phyloP scores from a whole-genome alignment of 192 early-diverging fungal species.

The Piromyces sp. region DNA sequence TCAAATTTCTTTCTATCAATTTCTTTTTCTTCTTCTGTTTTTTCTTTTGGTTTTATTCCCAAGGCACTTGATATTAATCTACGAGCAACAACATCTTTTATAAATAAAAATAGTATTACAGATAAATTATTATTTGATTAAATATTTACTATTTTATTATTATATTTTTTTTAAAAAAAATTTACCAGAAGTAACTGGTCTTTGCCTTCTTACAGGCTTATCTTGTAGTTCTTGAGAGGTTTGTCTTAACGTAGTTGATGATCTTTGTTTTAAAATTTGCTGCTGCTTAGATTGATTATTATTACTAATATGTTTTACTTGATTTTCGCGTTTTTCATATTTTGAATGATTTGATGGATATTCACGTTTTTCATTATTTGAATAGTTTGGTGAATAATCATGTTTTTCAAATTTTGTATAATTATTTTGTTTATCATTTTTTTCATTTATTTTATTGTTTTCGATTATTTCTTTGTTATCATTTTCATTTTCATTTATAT shows the following conservation, averaged over 20 bases:
- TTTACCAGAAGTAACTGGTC: neutral
- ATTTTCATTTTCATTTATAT: neutral
- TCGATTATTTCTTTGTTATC: too few relatives aligned
- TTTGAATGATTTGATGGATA: too few relatives aligned
- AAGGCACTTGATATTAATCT: neutral
- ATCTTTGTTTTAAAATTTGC: too few relatives aligned
- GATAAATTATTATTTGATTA: too few relatives aligned
- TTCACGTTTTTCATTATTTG: too few relatives aligned
- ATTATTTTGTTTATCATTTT: neutral
- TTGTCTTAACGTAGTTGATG: neutral
- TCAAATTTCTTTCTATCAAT: neutral
- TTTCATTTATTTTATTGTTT: too few relatives aligned
- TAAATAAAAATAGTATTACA: too few relatives aligned
- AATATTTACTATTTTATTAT: too few relatives aligned
- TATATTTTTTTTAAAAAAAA: neutral
- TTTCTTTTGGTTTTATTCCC: neutral
- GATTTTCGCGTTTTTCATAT: too few relatives aligned
- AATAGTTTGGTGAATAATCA: too few relatives aligned
- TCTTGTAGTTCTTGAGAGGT: neutral
- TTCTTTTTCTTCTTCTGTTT: neutral
- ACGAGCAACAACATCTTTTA: neutral
- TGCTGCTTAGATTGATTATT: too few relatives aligned
- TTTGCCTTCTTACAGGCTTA: neutral
- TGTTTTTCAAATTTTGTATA: too few relatives aligned
- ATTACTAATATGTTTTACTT: neutral